These are phyloP conservation scores for Apiospora hydei DNA, from an alignment of 2,329 filamentous ascomycete species.

Conservation along the genomic window DNA sequence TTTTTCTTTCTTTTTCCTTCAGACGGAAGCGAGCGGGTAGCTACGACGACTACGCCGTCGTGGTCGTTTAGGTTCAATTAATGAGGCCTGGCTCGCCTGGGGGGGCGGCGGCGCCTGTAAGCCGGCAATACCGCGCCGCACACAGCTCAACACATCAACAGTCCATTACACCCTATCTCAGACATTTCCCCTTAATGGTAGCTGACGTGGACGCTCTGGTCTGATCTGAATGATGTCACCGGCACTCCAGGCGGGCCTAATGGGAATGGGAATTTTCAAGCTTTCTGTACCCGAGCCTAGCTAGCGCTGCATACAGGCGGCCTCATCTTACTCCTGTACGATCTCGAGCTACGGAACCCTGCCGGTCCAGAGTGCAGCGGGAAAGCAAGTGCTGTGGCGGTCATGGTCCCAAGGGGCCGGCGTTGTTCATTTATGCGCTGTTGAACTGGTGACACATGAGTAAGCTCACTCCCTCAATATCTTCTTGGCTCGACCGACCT, in stretches of 20 bases:
- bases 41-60: neutral
- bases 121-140: slow-evolving; percentile 4
- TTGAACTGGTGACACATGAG: neutral
- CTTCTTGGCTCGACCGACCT: neutral
- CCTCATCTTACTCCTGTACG: neutral
- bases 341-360: neutral
- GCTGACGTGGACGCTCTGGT: slow-evolving; percentile 13
- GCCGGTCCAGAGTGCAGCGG: neutral
- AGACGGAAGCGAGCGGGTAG: slow-evolving; percentile 15
- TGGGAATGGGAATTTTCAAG: neutral
- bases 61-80: neutral
- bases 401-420: neutral
- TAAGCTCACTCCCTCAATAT: neutral
- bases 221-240: slow-evolving; percentile 7
- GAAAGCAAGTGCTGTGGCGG: neutral
- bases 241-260: neutral
- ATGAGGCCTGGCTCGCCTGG: neutral
- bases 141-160: neutral
- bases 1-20: neutral
- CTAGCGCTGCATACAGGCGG: neutral
- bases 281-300: slow-evolving; percentile 1
- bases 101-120: neutral
- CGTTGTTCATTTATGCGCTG: no score
- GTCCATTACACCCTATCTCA: neutral
- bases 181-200: neutral